Conservation (phyloP, 179 eudicot species). For the Sideroxylon spinosum region DNA sequence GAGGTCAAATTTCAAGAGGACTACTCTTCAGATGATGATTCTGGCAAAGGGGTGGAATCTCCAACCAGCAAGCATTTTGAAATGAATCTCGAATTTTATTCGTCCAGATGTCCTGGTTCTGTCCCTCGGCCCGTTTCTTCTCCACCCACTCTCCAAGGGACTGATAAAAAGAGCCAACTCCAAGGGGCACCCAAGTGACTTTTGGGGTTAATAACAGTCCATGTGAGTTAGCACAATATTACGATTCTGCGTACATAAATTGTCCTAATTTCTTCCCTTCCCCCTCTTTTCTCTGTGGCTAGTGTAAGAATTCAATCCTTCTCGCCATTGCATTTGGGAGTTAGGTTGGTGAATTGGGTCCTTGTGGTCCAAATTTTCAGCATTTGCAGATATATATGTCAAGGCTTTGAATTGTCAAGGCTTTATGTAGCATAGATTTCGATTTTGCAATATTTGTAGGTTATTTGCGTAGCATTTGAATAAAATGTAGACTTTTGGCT, state of each 20-base stretch:
- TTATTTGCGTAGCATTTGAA: too few species aligned
- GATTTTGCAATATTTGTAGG: too few species aligned
- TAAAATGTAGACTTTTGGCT: too few species aligned
- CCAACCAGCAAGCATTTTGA: constrained; percentile 17
- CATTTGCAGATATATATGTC: too few species aligned
- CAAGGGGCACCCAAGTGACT: constrained; percentile 23
- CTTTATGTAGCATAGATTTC: too few species aligned
- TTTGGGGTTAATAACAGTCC: constrained; percentile 3
- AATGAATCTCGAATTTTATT: constrained; percentile 29
- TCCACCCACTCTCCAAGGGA: not conserved
- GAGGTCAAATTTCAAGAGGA: not conserved
- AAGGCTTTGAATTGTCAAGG: too few species aligned
- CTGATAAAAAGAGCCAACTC: constrained; percentile 32
- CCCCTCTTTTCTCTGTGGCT: not conserved
- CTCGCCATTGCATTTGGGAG: not conserved
- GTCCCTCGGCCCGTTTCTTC: not conserved
- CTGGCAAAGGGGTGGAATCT: not conserved
- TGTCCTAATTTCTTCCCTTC: not conserved
- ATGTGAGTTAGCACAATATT: not conserved
- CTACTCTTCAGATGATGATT: not conserved
- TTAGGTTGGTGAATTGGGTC: too few species aligned
- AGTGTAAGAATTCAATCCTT: not conserved
- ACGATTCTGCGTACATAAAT: not conserved
- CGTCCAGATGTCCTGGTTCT: constrained; percentile 16
- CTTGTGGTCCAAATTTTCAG: too few species aligned